Conservation (phyloP, 176 grass and related monocot species). For the Carex kokanica region DNA sequence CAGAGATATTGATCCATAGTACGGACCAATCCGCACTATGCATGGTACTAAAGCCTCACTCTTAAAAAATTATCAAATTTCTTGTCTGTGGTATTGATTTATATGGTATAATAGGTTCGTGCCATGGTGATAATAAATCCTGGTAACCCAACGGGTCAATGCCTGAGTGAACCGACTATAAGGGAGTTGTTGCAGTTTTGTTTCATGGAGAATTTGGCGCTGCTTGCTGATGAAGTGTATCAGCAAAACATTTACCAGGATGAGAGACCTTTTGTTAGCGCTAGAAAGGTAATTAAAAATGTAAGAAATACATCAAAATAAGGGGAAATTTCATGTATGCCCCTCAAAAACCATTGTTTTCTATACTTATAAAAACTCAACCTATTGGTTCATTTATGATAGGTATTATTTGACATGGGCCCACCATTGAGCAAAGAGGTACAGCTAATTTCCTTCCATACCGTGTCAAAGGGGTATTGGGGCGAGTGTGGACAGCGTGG, state of each 20-base stretch:
- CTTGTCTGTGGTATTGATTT: constrained; percentile 1
- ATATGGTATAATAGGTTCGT: constrained; percentile 51
- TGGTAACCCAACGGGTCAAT: constrained; percentile 98
- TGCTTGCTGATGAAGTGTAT: constrained; percentile 99
- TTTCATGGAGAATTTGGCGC: constrained; percentile 71
- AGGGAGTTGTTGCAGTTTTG: constrained; percentile 83
- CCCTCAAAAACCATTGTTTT: too few relatives aligned
- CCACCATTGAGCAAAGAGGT: constrained; percentile 72
- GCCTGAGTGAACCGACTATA: constrained; percentile 81
- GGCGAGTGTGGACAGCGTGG: constrained; percentile 99
- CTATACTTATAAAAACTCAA: too few relatives aligned
- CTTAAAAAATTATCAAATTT: not conserved
- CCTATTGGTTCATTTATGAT: constrained; percentile 5
- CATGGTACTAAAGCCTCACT: too few relatives aligned
- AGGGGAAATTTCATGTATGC: too few relatives aligned
- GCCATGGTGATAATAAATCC: constrained; percentile 99
- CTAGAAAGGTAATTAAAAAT: constrained; percentile 77
- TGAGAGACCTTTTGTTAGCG: constrained; percentile 86
- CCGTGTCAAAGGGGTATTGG: constrained; percentile 98
- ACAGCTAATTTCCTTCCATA: constrained; percentile 94
- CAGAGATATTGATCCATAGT: too few relatives aligned
- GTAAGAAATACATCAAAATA: not conserved
- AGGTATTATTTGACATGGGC: constrained; percentile 91
- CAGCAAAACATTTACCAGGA: constrained; percentile 97
- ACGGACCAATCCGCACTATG: too few relatives aligned